Evolutionary conservation across 1,284 basidiomycete species (phyloP).

Genomic region (Sanghuangporus weigelae): DNA sequence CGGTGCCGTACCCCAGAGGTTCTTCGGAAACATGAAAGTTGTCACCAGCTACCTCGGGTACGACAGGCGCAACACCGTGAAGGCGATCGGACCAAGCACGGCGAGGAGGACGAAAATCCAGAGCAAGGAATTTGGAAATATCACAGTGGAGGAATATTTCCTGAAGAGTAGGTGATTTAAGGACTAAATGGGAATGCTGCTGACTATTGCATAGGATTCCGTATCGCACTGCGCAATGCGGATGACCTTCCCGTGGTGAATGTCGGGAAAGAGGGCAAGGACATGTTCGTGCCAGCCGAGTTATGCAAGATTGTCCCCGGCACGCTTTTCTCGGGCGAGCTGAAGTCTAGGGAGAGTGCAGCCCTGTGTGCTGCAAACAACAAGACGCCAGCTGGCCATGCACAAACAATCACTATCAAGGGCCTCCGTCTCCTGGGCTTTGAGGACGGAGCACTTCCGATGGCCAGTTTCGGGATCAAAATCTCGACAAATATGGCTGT

Average conservation of each 20-base stretch:
- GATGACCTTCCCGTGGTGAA: constrained; percentile 56
- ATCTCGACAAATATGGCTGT: constrained; percentile 50
- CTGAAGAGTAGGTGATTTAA: constrained; percentile 48
- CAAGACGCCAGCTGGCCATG: constrained; percentile 21
- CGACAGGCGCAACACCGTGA: constrained; percentile 44
- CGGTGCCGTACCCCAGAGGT: constrained; percentile 33
- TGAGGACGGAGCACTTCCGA: constrained; percentile 27
- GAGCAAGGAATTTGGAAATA: constrained; percentile 45
- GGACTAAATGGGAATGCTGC: not conserved
- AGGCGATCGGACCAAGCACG: constrained; percentile 38
- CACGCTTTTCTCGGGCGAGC: constrained; percentile 47
- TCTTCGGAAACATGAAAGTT: constrained; percentile 52
- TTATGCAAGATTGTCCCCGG: constrained; percentile 57
- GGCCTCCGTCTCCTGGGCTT: constrained; percentile 56
- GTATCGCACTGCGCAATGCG: constrained; percentile 42
- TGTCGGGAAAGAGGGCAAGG: constrained; percentile 38
- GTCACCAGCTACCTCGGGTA: constrained; percentile 52
- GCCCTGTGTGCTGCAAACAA: not conserved
- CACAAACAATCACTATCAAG: constrained; percentile 45
- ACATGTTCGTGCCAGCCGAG: constrained; percentile 57
- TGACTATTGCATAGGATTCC: constrained; percentile 42
- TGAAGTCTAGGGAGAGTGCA: constrained; percentile 33
- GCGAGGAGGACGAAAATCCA: constrained; percentile 46
- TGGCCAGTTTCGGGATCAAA: constrained; percentile 50
- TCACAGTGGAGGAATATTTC: constrained; percentile 62